Evolutionary conservation across 2,329 filamentous ascomycete genomes (phyloP).

Genomic region (Zopfia rhizophila): DNA sequence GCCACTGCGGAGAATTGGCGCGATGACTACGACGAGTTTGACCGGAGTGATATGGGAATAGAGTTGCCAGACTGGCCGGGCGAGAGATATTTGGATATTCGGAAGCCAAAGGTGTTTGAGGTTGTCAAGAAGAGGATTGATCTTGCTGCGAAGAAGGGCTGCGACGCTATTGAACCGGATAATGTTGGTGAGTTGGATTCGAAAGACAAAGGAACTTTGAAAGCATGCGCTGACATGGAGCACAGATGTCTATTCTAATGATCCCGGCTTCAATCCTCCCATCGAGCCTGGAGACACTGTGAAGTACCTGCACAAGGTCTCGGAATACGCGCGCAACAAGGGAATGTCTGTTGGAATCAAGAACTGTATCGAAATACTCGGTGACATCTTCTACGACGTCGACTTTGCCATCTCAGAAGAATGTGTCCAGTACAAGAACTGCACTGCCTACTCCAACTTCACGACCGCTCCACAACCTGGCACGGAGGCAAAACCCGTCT

Average conservation of each 20-base stretch:
- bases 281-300: conserved; percentile 30
- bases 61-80: conserved; percentile 36
- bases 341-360: conserved; percentile 38
- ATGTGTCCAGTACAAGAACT: conserved; percentile 34
- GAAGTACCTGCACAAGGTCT: conserved; percentile 30
- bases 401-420: conserved; percentile 38
- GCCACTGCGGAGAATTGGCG: conserved; percentile 36
- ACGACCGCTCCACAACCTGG: conserved; percentile 27
- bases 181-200: conserved; percentile 39
- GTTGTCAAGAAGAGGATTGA: conserved; percentile 39
- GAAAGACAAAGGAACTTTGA: neutral
- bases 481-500: conserved; percentile 31
- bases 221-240: too few species aligned
- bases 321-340: conserved; percentile 26
- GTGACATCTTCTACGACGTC: conserved; percentile 34
- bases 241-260: conserved; percentile 36
- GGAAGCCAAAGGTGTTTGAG: conserved; percentile 30
- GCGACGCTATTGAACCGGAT: conserved; percentile 52
- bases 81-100: conserved; percentile 35
- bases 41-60: conserved; percentile 25
- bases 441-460: conserved; percentile 34
- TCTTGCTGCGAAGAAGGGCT: conserved; percentile 41
- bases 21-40: conserved; percentile 33
- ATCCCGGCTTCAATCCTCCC: conserved; percentile 29
- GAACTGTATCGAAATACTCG: conserved; percentile 36